Base-by-base conservation (phyloP, 768 basidiomycete species). In the Leucocoprinus sp. region DNA sequence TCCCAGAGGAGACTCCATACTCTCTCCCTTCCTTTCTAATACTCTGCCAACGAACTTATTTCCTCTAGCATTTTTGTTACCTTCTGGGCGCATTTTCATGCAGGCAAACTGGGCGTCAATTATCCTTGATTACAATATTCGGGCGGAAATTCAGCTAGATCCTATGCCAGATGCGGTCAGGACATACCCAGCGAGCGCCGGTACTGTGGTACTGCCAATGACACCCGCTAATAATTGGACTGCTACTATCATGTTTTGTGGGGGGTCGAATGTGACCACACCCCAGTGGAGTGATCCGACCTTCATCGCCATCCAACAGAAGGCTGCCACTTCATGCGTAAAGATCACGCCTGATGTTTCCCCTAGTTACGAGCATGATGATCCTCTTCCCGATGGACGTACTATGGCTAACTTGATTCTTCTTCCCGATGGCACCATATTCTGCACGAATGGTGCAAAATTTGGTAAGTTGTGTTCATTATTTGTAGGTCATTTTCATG, bases 201-300 rank as follows among this genome's bases (percentile, higher is more conserved):
- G 83, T 2, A 78, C 70, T 14, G 72, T 76, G 14, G 83, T 93
- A 79, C 63, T 91, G 14, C 87, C 88, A 0, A 67, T 93, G 15
- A 90, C 83, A 0, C 80, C 84, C 0, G 75, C 72, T 9, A 90
- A 91, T 60, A 84, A 85, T 58, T 93, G 78, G 71, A 86, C 82
- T 1, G 84, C 85, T 2, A 87, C 85, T 0, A 62, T 91, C 37
- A 55, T 93, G 49, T 87, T 92, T 60, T 93, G 89, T 51, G 89
- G 90, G 15, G 90, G 91, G 1, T 78, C 81, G 22, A 71, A 81
- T 54, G 62, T 80, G 17, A 57, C 68, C 49, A 55, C 6, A 60
- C 61, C 37, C 55, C 66, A 2, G 17, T 45, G 44, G 44, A 45
- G 36, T 28, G 37, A 38, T 17, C 19, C 21, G 5, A 60, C 68